Percentiles rank a stretch among this genome's conserved stretches.
Evolutionary conservation across 78 protist species (phyloP).

Genomic region (Anaeramoeba flamelloides): DNA sequence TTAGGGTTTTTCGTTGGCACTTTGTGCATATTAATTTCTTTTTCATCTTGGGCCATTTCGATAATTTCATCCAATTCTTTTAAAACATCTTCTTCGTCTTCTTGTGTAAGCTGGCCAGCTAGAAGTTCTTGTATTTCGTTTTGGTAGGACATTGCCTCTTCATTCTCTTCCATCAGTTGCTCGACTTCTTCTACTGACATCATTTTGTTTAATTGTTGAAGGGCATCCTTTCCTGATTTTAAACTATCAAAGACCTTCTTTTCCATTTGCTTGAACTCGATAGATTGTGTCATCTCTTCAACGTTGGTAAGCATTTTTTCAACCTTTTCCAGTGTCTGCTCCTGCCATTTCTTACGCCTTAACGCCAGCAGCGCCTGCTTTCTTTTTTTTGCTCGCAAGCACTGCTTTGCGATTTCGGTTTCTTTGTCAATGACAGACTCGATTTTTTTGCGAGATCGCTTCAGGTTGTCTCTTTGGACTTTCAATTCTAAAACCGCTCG

Average conservation of each 20-base stretch:
- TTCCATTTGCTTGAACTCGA: slow-evolving; percentile 5
- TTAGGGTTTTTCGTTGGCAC: too few species aligned
- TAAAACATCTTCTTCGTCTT: too few species aligned
- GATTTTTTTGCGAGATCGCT: not conserved
- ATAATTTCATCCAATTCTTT: too few species aligned
- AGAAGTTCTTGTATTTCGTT: too few species aligned
- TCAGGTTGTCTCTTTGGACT: slow-evolving; percentile 10
- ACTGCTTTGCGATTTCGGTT: not conserved
- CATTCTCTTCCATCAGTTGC: slow-evolving; percentile 9
- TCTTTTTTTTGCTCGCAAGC: not conserved
- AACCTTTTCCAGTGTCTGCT: not conserved
- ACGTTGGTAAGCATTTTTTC: slow-evolving; percentile 12
- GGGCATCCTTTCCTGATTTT: not conserved
- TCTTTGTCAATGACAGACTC: not conserved
- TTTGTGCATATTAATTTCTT: too few species aligned
- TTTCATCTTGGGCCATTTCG: too few species aligned
- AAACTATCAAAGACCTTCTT: not conserved
- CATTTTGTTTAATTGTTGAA: not conserved
- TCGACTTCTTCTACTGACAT: slow-evolving; percentile 15
- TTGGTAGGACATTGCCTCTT: not conserved
- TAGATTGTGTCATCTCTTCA: not conserved
- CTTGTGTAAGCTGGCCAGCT: too few species aligned
- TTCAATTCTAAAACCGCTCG: slow-evolving; percentile 5
- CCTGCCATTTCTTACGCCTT: slow-evolving; percentile 1
- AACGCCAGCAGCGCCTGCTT: not conserved